These are phyloP conservation scores for Novymonas esmeraldas DNA, from an alignment of 208 protist species.

Conservation along the genomic window DNA sequence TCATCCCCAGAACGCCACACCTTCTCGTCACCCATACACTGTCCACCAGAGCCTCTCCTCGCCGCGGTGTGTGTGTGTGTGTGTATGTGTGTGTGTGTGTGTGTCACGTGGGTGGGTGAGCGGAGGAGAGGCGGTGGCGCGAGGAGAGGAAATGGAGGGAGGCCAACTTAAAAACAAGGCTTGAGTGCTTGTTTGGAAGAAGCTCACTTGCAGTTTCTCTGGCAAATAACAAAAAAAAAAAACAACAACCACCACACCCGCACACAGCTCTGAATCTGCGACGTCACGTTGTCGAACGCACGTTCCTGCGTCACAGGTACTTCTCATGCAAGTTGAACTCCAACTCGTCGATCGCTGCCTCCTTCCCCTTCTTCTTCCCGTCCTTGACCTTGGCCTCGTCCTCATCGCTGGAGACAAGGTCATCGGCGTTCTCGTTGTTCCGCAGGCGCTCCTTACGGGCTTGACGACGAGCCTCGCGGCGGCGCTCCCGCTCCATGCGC, in stretches of 20 bases:
- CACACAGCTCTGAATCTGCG: background rate
- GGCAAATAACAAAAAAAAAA: background rate
- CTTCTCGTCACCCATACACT: too few species aligned
- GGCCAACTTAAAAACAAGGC: too few species aligned
- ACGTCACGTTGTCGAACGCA: background rate
- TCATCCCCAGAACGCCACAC: too few species aligned
- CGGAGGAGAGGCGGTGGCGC: too few species aligned
- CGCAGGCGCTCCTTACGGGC: constrained; percentile 39
- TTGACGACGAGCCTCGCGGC: constrained; percentile 42
- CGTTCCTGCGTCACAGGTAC: constrained; percentile 26
- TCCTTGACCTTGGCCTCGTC: constrained; percentile 26
- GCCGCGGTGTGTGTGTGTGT: too few species aligned
- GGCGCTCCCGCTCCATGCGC: constrained; percentile 28
- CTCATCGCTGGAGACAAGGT: constrained; percentile 40
- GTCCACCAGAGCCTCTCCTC: too few species aligned
- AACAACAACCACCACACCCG: background rate
- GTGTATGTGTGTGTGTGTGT: too few species aligned
- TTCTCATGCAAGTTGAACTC: constrained; percentile 38
- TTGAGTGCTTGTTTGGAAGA: too few species aligned
- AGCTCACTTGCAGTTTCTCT: background rate
- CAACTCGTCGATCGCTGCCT: constrained; percentile 34
- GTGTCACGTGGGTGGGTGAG: too few species aligned
- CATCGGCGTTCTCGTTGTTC: constrained; percentile 26
- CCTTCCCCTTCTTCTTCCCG: constrained; percentile 33
- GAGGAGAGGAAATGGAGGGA: too few species aligned